These are phyloP conservation scores for Meripilus lineatus DNA, from an alignment of 1,284 basidiomycete genomes.

Conservation along the genomic window DNA sequence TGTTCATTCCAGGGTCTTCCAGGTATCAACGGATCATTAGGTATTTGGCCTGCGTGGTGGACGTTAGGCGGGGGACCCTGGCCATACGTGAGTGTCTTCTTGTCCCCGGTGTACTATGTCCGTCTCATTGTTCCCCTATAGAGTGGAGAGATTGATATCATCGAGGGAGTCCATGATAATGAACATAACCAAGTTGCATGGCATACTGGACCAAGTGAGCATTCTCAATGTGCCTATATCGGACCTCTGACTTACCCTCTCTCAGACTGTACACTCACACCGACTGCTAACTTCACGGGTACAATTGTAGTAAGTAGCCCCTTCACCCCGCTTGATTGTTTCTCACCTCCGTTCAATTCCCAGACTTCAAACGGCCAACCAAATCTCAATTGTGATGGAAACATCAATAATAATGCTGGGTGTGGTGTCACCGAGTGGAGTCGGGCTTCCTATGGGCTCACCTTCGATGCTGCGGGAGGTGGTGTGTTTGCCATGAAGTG, in stretches of 20 bases:
- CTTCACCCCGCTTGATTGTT: background rate
- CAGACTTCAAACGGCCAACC: slow-evolving; percentile 37
- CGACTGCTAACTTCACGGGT: slow-evolving; percentile 51
- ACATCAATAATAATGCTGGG: slow-evolving; percentile 50
- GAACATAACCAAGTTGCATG: slow-evolving; percentile 74
- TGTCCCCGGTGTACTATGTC: slow-evolving; percentile 1
- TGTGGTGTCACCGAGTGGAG: slow-evolving; percentile 72
- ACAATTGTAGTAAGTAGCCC: slow-evolving; percentile 42
- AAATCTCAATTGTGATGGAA: slow-evolving; percentile 52
- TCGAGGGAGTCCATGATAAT: slow-evolving; percentile 76
- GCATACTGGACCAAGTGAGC: slow-evolving; percentile 60
- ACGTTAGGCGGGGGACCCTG: slow-evolving; percentile 50
- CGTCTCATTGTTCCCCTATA: slow-evolving; percentile 20
- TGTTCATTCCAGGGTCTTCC: slow-evolving; percentile 4
- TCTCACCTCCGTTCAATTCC: background rate
- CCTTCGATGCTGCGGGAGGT: slow-evolving; percentile 68
- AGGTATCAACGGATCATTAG: no score
- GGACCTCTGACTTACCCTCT: no score
- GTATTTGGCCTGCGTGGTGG: slow-evolving; percentile 67
- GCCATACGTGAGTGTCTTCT: slow-evolving; percentile 41
- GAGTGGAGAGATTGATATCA: slow-evolving; percentile 77
- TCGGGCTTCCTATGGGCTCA: slow-evolving; percentile 64
- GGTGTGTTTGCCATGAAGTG: slow-evolving; percentile 78
- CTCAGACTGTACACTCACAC: slow-evolving; percentile 42
- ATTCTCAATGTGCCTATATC: no score